Evolutionary conservation across 805 yeast species (phyloP), one percentile per base, ranked within the genome.

Genomic region (Candida awuae): DNA sequence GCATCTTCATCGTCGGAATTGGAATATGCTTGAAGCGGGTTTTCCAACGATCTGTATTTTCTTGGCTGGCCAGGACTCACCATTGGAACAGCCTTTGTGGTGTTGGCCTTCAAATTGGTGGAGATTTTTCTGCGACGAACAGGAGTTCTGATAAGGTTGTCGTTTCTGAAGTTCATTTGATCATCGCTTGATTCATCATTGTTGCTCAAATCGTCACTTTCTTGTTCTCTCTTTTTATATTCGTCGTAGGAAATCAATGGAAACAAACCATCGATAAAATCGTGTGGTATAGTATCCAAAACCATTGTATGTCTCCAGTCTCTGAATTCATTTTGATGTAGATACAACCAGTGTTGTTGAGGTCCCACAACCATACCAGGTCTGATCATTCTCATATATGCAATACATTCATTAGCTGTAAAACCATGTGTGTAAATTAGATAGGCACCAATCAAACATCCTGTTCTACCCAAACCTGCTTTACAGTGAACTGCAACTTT

Each of bases 281-380:
- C 74, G 42, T 80, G 78, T 2, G 94, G 79, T 22, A 72, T 59
- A 42, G 73, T 71, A 44, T 86, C 86, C 25, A 87, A 56, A 15
- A 78, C 78, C 94, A 84, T 87, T 9, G 96, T 86, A 52, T 80
- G 84, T 59, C 86, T 75, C 97, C 98, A 92, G 53, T 87, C 96
- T 53, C 97, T 73, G 61, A 92, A 92, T 50, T 88, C 96, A 59
- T 86, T 80, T 61, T 92, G 98, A 58, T 92, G 96, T 47, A 92
- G 71, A 56, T 92, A 92, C 43, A 92, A 70, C 98, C 98, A 92
- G 65, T 92, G 98, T 59, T 92, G 98, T 61, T 92, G 98, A 2
- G 98, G 98, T 0, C 98, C 98, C 22, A 92, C 98, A n/a, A 92
- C 97, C 98, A 92, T 92, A 30, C 98, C 98, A 0, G 98, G 98